Evolutionary conservation across 805 yeast genomes (phyloP).

Genomic region (Kockiozyma suomiensis): DNA sequence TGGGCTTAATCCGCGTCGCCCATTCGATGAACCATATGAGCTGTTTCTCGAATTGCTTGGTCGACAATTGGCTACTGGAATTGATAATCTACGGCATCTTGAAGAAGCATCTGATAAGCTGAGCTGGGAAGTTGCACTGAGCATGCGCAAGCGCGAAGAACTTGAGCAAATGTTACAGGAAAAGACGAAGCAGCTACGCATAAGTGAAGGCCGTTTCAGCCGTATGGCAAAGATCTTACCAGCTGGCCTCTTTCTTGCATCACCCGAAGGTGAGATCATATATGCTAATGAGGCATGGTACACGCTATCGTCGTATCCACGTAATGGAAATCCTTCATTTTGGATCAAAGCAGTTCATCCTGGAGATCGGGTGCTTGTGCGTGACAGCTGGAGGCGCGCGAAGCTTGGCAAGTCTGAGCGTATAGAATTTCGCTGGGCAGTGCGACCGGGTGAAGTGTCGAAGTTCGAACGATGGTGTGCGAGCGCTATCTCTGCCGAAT

Average conservation of each 20-base stretch:
- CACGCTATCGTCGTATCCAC: slow-evolving; percentile 21
- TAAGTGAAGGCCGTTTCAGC: slow-evolving; percentile 33
- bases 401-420: slow-evolving; percentile 29
- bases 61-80: slow-evolving; percentile 32
- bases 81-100: slow-evolving; percentile 27
- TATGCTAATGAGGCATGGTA: slow-evolving; percentile 35
- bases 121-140: slow-evolving; percentile 28
- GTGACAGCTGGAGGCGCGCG: slow-evolving; percentile 31
- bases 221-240: slow-evolving; percentile 33
- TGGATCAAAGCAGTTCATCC: slow-evolving; percentile 36
- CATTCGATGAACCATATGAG: slow-evolving; percentile 31
- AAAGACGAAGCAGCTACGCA: slow-evolving; percentile 25
- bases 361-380: slow-evolving; percentile 28
- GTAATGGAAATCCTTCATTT: slow-evolving; percentile 28
- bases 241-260: slow-evolving; percentile 32
- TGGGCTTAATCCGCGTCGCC: slow-evolving; percentile 31
- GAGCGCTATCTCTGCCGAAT: slow-evolving; percentile 31
- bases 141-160: slow-evolving; percentile 20
- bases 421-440: slow-evolving; percentile 33
- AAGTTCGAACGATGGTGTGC: slow-evolving; percentile 32
- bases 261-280: slow-evolving; percentile 31
- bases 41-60: slow-evolving; percentile 32
- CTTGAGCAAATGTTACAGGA: slow-evolving; percentile 24
- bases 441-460: slow-evolving; percentile 18
- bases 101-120: slow-evolving; percentile 30